Evolutionary conservation across 805 yeast species (phyloP), one percentile per base, ranked within the genome.

Genomic region (Cyberlindnera lachancei): DNA sequence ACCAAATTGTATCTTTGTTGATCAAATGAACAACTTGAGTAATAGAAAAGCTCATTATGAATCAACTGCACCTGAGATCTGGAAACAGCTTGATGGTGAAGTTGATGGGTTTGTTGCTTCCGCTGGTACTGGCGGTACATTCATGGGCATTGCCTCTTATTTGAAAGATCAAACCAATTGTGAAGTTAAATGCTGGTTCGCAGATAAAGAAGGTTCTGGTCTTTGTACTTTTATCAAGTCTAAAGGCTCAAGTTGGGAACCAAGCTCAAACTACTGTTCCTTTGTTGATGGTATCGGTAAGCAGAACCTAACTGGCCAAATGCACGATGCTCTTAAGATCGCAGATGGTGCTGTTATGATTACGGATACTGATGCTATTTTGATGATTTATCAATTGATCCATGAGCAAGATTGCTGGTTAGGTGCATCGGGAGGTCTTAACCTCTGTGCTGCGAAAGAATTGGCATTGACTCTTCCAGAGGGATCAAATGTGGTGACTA

Each of bases 171-270:
- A 69, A 42, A 44, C 57, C 18, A 44, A 59, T 22, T 53, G 66
- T 0, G 26, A 48, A 1, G 46, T 75, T 1, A 58, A 56, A 29
- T 64, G 78, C 3, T 62, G 79, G 13, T 57, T 82, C 23, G 87
- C 94, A 1, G 94, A 84, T 51, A 90, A 88, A 2, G 88, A 77
- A 41, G 94, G 94, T 0, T 74, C 84, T 6, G 94, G 94, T 0
- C 59, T 84, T n/a, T 42, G 40, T 22, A 36, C 40, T 7, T 46
- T 31, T 23, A 28, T 48, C 18, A 44, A 40, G 14, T 30, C 43
- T 6, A 30, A 31, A 7, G 53, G 53, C 15, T 32, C 28, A 3
- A 35, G 34, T 16, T 46, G 50, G 49, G 46, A 35, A 3, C 23
- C 36, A 14, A 48, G 45, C 26, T 10, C 25, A 10, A 48, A 48